These are phyloP conservation scores for Melanomma pulvis-pyrius DNA, from an alignment of 495 filamentous ascomycete genomes.

Conservation along the genomic window DNA sequence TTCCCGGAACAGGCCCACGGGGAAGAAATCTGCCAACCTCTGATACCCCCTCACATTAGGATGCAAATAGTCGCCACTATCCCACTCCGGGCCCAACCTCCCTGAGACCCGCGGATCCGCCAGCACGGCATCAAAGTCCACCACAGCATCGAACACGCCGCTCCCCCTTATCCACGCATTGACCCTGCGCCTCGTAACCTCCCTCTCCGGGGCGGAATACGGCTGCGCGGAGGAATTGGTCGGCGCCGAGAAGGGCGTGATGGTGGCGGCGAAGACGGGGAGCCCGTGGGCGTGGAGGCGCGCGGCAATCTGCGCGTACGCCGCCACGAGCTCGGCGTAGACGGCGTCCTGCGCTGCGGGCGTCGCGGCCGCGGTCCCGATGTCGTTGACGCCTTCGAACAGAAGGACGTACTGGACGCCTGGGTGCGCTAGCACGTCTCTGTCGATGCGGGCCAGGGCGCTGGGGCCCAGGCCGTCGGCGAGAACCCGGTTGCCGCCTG, in stretches of 20 bases:
- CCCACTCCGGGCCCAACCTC: constrained; percentile 54
- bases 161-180: constrained; percentile 59
- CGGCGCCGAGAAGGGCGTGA: constrained; percentile 65
- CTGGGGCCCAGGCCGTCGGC: constrained; percentile 65
- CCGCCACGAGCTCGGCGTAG: constrained; percentile 55
- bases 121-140: constrained; percentile 66
- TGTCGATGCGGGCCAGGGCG: constrained; percentile 62
- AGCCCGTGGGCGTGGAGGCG: constrained; percentile 61
- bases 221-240: constrained; percentile 44
- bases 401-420: constrained; percentile 66
- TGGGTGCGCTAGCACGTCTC: constrained; percentile 62
- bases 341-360: constrained; percentile 53
- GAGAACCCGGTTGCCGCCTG: constrained; percentile 70
- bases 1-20: constrained; percentile 57
- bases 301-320: constrained; percentile 60
- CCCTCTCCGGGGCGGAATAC: constrained; percentile 60
- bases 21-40: constrained; percentile 63
- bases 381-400: constrained; percentile 78
- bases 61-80: constrained; percentile 73
- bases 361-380: constrained; percentile 57
- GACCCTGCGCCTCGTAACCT: constrained; percentile 52
- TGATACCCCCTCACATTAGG: constrained; percentile 68
- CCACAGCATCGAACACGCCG: constrained; percentile 61
- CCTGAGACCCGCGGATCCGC: constrained; percentile 53
- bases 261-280: constrained; percentile 64